These are phyloP conservation scores for Tetragonia tetragonoides DNA, from an alignment of 148 eudicot species.

Conservation along the genomic window DNA sequence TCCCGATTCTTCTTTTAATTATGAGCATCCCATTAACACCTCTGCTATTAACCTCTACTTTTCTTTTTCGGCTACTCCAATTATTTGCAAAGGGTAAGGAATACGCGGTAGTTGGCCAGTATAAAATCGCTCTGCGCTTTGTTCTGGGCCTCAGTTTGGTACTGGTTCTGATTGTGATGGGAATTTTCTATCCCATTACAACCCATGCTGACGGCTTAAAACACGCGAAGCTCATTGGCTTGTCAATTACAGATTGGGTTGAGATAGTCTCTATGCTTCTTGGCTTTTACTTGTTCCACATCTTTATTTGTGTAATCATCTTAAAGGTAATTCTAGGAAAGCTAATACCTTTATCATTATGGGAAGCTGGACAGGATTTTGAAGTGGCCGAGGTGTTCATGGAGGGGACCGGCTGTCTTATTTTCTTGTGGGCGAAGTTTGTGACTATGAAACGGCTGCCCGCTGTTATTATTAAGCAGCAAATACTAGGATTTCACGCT, in stretches of 20 bases:
- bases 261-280: neutral
- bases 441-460: conserved; percentile 1
- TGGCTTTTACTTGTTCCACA: conserved; percentile 1
- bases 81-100: too few species aligned
- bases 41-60: too few species aligned
- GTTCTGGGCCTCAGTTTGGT: conserved; percentile 12
- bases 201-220: too few species aligned
- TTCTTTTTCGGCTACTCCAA: too few species aligned
- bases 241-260: conserved; percentile 16
- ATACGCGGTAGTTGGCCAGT: too few species aligned
- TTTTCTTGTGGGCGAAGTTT: conserved; percentile 13
- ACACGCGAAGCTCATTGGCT: too few species aligned
- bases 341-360: too few species aligned
- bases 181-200: conserved; percentile 16
- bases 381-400: neutral
- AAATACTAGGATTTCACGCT: conserved; percentile 5
- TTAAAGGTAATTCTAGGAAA: too few species aligned
- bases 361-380: too few species aligned
- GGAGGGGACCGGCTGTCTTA: neutral
- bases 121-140: neutral
- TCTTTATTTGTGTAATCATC: neutral
- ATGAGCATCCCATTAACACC: too few species aligned
- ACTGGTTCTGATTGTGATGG: neutral
- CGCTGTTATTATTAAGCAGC: neutral
- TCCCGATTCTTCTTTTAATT: too few species aligned